Base-by-base conservation (phyloP, 1,139 yeast species). In the Lipomyces yarrowii region DNA sequence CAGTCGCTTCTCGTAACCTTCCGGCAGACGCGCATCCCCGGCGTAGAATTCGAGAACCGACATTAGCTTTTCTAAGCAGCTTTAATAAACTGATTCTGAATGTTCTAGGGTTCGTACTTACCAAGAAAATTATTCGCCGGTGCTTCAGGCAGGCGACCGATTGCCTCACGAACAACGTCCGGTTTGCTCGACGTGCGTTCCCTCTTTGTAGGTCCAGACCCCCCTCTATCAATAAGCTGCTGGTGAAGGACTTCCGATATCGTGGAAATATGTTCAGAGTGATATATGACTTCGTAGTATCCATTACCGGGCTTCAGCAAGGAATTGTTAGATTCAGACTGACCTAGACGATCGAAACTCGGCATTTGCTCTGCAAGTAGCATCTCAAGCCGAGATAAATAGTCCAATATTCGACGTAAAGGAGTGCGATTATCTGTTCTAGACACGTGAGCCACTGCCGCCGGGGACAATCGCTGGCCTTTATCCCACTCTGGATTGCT, bases 41-140 rank as follows among this genome's bases (percentile, higher is more conserved):
- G 10, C 58, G n/a, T 35, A 56, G 48, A 56, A 56, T 26, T 56
- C 58, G n/a, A 56, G 48, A 23, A 56, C 58, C 30, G 53, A 56
- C 39, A 26, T 26, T 15, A 56, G 11, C 1, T 21, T 23, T 23
- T 52, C 55, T 52, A 52, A 42, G 13, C n/a, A 6, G 23, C 4
- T 8, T 42, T 42, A 42, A 7, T 52, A 52, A 23, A 21, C 10
- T 7, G 7, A 30, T 23, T 52, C 32, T 7, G 23, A 26, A 7
- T 52, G 23, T 8, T 23, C n/a, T 37, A 13, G 15, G 5, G 18
- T 11, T 52, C n/a, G 4, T 23, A 5, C 55, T 21, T 21, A 52
- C 55, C 33, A 23, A 52, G 6, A 52, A 52, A 52, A 2, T n/a
- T 23, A 52, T 30, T 26, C 18, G 15, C 33, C 55, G 1, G 18